Evolutionary conservation across 805 yeast genomes (phyloP).

Genomic region (Spathaspora girioi): DNA sequence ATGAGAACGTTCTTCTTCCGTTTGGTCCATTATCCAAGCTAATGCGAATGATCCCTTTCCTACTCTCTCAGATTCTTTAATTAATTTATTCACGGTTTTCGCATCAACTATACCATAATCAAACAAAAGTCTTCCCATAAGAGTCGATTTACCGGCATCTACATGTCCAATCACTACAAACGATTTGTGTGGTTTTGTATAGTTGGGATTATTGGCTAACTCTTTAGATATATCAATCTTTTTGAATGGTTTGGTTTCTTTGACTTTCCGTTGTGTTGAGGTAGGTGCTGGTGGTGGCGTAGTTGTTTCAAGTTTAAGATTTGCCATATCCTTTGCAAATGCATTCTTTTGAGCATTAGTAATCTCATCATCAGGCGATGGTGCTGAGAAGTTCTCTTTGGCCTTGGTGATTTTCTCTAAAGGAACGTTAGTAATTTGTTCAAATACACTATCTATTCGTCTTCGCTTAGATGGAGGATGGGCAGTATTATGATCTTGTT

Average conservation of each 20-base stretch:
- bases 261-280: neutral
- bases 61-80: constrained; percentile 58
- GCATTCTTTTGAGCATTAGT: constrained; percentile 53
- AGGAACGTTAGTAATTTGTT: constrained; percentile 40
- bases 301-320: constrained; percentile 19
- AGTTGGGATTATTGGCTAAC: constrained; percentile 26
- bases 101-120: constrained; percentile 67
- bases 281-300: neutral
- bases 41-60: constrained; percentile 80
- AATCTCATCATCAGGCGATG: constrained; percentile 82
- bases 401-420: constrained; percentile 36
- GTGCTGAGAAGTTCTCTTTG: constrained; percentile 53
- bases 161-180: constrained; percentile 85
- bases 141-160: constrained; percentile 80
- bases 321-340: constrained; percentile 28
- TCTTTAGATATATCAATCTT: constrained; percentile 41
- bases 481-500: too few species aligned
- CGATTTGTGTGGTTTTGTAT: constrained; percentile 53
- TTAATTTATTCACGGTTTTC: constrained; percentile 57
- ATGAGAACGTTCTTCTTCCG: constrained; percentile 66
- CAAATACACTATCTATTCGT: constrained; percentile 17
- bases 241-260: constrained; percentile 39
- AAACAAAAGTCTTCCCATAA: constrained; percentile 68
- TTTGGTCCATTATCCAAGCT: constrained; percentile 86
- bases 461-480: constrained; percentile 18